Evolutionary conservation across 768 basidiomycete genomes (phyloP).

Genomic region (Podaxis pistillaris): DNA sequence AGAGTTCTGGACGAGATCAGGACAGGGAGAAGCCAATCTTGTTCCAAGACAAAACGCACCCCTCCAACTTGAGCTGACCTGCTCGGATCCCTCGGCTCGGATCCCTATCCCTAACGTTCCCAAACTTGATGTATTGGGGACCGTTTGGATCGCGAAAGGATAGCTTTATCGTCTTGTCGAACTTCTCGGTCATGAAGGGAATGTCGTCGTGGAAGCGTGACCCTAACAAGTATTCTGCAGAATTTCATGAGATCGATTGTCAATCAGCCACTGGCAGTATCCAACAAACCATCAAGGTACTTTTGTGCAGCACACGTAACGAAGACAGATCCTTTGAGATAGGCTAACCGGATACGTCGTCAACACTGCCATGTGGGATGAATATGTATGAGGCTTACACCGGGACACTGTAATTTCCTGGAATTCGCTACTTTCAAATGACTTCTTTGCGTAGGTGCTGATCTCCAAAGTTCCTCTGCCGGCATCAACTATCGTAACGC

Average conservation of each 20-base stretch:
- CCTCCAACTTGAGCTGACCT: slow-evolving; percentile 21
- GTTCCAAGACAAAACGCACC: slow-evolving; percentile 11
- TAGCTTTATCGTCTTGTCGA: slow-evolving; percentile 23
- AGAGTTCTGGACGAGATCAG: slow-evolving; percentile 9
- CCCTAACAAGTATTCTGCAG: slow-evolving; percentile 14
- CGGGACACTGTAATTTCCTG: slow-evolving; percentile 44
- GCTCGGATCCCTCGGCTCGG: slow-evolving; percentile 18
- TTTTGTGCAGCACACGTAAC: slow-evolving; percentile 37
- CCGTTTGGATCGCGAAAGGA: slow-evolving; percentile 19
- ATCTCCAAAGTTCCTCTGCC: slow-evolving; percentile 63
- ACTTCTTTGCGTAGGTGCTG: slow-evolving; percentile 44
- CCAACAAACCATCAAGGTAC: slow-evolving; percentile 32
- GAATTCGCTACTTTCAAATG: slow-evolving; percentile 17
- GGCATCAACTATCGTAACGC: slow-evolving; percentile 54
- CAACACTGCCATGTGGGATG: neutral
- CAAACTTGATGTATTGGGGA: slow-evolving; percentile 23
- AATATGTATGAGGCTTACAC: slow-evolving; percentile 24
- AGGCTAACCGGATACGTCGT: slow-evolving; percentile 27
- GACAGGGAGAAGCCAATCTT: neutral
- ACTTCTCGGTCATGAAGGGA: slow-evolving; percentile 18
- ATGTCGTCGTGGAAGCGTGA: slow-evolving; percentile 20
- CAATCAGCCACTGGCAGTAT: neutral
- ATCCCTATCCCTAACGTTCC: slow-evolving; percentile 21
- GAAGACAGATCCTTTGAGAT: slow-evolving; percentile 45
- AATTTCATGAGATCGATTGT: neutral